A percentile compares a stretch with the other conserved stretches of the same genome.
These are phyloP conservation scores for Calonectria hongkongensis DNA, from an alignment of 2,329 filamentous ascomycete species.

Conservation along the genomic window DNA sequence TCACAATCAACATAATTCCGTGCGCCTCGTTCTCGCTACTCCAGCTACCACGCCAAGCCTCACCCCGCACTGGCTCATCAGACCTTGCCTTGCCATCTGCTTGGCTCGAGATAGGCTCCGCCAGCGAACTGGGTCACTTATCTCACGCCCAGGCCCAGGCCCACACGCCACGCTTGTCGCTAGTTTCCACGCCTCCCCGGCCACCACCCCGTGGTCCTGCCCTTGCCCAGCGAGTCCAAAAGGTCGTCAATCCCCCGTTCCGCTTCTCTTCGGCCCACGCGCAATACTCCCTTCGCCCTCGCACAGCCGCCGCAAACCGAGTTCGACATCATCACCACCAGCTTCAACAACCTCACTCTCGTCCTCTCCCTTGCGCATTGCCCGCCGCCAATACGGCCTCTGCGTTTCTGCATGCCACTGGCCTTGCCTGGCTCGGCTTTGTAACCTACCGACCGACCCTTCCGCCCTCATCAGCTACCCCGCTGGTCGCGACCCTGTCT, in stretches of 20 bases:
- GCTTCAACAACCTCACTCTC: conserved; percentile 41
- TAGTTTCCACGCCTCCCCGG: conserved; percentile 33
- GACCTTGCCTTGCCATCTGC: conserved; percentile 25
- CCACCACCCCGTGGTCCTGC: conserved; percentile 36
- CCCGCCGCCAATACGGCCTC: conserved; percentile 33
- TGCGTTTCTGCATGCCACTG: conserved; percentile 33
- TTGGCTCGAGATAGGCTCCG: conserved; percentile 27
- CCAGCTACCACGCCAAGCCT: conserved; percentile 28
- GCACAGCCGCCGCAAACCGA: conserved; percentile 60
- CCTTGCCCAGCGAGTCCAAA: conserved; percentile 53
- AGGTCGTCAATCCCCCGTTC: conserved; percentile 47
- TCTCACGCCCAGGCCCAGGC: conserved; percentile 25
- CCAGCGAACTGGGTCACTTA: conserved; percentile 23
- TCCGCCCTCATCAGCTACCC: conserved; percentile 31
- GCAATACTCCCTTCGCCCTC: conserved; percentile 52
- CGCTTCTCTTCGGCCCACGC: conserved; percentile 54
- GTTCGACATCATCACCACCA: conserved; percentile 35
- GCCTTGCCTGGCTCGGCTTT: conserved; percentile 22
- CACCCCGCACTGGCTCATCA: conserved; percentile 32
- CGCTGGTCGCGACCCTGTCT: conserved; percentile 31
- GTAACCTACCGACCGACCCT: conserved; percentile 14
- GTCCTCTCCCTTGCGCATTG: conserved; percentile 30
- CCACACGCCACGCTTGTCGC: conserved; percentile 22
- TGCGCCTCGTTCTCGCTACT: not conserved
- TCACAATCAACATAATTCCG: conserved; percentile 14